Evolutionary conservation across 2,329 filamentous ascomycete species (phyloP).

Genomic region (Fusarium setosum): DNA sequence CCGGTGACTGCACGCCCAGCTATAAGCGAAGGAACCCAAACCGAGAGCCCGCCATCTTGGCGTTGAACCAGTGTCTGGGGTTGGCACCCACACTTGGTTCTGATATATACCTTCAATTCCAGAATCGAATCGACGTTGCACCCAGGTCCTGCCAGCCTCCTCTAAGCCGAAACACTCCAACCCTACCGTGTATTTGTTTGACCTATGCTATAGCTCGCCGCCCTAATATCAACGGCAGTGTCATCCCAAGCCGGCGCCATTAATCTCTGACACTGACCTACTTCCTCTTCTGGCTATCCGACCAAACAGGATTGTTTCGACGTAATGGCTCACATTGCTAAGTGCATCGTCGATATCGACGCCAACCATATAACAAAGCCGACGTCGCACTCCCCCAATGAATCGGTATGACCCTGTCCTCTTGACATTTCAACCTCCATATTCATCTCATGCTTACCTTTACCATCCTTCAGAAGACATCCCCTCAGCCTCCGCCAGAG

Average conservation of each 20-base stretch:
- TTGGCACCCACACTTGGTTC: constrained; percentile 38
- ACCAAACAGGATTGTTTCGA: constrained; percentile 37
- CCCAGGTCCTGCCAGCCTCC: constrained; percentile 25
- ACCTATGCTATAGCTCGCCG: constrained; percentile 35
- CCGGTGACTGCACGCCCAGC: constrained; percentile 27
- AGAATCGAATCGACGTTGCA: constrained; percentile 35
- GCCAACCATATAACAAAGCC: constrained; percentile 63
- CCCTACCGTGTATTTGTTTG: constrained; percentile 31
- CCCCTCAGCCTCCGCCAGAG: constrained; percentile 51
- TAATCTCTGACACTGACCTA: constrained; percentile 40
- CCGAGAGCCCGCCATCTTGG: constrained; percentile 36
- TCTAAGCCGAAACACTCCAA: constrained; percentile 43
- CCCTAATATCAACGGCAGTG: constrained; percentile 34
- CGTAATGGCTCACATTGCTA: constrained; percentile 72
- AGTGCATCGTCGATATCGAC: constrained; percentile 65
- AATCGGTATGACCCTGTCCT: constrained; percentile 53
- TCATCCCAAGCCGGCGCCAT: constrained; percentile 35
- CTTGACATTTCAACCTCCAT: constrained; percentile 14
- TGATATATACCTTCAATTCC: constrained; percentile 43
- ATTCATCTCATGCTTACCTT: constrained; percentile 26
- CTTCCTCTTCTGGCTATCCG: constrained; percentile 34
- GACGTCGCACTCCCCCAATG: constrained; percentile 56
- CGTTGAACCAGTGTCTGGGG: constrained; percentile 35
- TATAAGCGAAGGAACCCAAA: constrained; percentile 37
- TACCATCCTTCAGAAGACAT: constrained; percentile 36